These are phyloP conservation scores for Rhynchospora tenuis DNA, from an alignment of 176 grass and related monocot species.

Conservation along the genomic window DNA sequence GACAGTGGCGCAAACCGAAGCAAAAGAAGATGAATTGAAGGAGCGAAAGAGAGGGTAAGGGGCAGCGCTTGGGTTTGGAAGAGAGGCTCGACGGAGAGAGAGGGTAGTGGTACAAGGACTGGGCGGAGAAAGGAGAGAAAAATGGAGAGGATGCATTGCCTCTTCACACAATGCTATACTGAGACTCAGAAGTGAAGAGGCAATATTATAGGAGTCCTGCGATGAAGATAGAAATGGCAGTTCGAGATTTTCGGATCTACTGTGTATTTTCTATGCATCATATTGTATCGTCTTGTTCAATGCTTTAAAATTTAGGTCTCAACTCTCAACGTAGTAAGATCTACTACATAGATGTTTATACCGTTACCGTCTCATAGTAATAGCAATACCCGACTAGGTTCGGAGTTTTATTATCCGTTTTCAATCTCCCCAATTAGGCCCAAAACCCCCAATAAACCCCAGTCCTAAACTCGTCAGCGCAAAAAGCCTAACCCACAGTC, in stretches of 20 bases:
- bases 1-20: neutral
- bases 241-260: neutral
- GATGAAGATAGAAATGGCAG: neutral
- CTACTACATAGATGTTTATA: neutral
- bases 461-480: no score
- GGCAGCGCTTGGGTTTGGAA: neutral
- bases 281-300: neutral
- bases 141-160: conserved; percentile 5
- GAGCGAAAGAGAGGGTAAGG: neutral
- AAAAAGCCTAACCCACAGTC: no score
- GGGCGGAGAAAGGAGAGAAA: neutral
- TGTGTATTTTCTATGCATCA: neutral
- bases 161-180: no score
- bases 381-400: neutral
- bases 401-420: neutral
- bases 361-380: neutral
- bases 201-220: no score
- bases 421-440: neutral
- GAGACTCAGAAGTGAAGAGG: no score
- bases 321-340: neutral
- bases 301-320: no score
- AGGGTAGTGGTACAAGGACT: neutral
- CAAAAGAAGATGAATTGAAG: neutral
- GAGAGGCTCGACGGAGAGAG: neutral
- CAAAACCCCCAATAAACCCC: neutral